Percentiles rank a stretch among this genome's conserved stretches.
Evolutionary conservation across 2,329 filamentous ascomycete species (phyloP).

Genomic region (Penicillium sp.): DNA sequence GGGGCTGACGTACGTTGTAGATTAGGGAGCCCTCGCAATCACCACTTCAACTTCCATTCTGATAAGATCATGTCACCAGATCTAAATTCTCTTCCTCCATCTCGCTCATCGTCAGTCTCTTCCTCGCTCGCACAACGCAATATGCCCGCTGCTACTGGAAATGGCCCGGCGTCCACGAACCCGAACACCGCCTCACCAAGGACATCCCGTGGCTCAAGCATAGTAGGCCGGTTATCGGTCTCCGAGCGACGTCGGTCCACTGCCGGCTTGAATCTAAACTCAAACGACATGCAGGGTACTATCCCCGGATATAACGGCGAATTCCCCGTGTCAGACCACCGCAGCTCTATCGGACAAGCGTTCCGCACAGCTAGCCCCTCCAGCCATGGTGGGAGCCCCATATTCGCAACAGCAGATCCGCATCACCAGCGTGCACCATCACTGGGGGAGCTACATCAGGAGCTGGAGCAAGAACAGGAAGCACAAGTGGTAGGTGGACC

Average conservation of each 20-base stretch:
- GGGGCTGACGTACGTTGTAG: slow-evolving; percentile 3
- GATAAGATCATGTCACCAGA: slow-evolving; percentile 64
- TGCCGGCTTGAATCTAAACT: slow-evolving; percentile 40
- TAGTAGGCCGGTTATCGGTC: slow-evolving; percentile 36
- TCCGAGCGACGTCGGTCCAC: slow-evolving; percentile 47
- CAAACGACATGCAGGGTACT: slow-evolving; percentile 32
- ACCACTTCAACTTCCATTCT: not conserved
- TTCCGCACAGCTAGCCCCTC: slow-evolving; percentile 46
- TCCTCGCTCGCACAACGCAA: slow-evolving; percentile 36
- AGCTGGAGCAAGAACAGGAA: slow-evolving; percentile 53
- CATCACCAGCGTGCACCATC: slow-evolving; percentile 51
- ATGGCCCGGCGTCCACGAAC: slow-evolving; percentile 52
- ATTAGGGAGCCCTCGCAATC: slow-evolving; percentile 15
- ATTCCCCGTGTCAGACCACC: slow-evolving; percentile 22
- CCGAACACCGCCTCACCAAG: slow-evolving; percentile 45
- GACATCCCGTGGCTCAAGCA: slow-evolving; percentile 38
- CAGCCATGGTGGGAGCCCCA: slow-evolving; percentile 43
- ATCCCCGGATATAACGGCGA: slow-evolving; percentile 30
- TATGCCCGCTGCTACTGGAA: slow-evolving; percentile 49
- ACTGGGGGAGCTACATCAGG: slow-evolving; percentile 51
- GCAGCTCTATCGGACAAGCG: slow-evolving; percentile 40
- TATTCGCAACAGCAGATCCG: slow-evolving; percentile 46
- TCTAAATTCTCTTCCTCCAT: slow-evolving; percentile 67
- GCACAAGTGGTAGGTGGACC: slow-evolving; percentile 47
- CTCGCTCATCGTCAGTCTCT: slow-evolving; percentile 47